A percentile compares a stretch with the other conserved stretches of the same genome.
These are phyloP conservation scores for Cryptococcus maquisensis DNA, from an alignment of 1,284 basidiomycete genomes.

Conservation along the genomic window DNA sequence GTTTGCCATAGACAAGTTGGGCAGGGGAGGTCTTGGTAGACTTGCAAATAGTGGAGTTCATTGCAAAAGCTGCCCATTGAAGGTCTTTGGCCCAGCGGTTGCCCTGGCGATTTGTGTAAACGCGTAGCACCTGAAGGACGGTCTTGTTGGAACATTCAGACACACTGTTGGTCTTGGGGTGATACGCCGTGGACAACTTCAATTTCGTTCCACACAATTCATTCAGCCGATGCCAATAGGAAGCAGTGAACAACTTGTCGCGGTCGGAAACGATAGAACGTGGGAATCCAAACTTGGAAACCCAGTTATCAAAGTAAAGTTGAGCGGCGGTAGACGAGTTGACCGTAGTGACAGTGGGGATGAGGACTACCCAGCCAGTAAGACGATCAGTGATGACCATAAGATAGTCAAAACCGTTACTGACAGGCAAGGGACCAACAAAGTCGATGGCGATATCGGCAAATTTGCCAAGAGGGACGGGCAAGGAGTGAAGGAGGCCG, in stretches of 20 bases:
- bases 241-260: not conserved
- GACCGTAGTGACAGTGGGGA: not conserved
- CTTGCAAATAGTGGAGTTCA: not conserved
- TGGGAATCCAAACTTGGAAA: not conserved
- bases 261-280: not conserved
- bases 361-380: not conserved
- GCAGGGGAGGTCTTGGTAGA: not conserved
- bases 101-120: not conserved
- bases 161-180: not conserved
- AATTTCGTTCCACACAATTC: too few species aligned
- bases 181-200: not conserved
- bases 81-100: not conserved
- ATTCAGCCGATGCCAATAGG: not conserved
- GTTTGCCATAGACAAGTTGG: not conserved
- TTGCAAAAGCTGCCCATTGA: not conserved
- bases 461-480: not conserved
- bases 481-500: not conserved
- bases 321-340: not conserved
- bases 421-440: not conserved
- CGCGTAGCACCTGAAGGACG: not conserved
- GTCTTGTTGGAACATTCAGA: not conserved
- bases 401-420: not conserved
- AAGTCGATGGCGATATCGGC: conserved; percentile 1
- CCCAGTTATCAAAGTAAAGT: not conserved
- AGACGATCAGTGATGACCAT: not conserved